Conservation (phyloP, 495 filamentous ascomycete species). For the Penicillium crystallinum region DNA sequence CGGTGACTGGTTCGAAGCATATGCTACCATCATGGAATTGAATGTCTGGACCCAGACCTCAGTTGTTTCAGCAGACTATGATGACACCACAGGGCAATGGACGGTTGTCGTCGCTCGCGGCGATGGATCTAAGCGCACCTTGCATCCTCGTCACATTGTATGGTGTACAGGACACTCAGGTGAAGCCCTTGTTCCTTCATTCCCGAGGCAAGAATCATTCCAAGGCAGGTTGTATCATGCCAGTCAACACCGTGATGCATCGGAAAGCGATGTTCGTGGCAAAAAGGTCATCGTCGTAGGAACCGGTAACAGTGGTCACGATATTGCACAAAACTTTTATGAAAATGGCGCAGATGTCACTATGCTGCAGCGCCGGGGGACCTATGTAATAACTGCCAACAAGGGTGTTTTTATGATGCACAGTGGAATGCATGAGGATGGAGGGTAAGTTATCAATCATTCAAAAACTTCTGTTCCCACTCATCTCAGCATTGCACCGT, state of each 20-base stretch:
- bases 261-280: slow-evolving; percentile 35
- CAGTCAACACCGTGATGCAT: slow-evolving; percentile 37
- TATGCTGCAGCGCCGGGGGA: slow-evolving; percentile 72
- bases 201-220: slow-evolving; percentile 41
- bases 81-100: slow-evolving; percentile 53
- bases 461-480: neutral
- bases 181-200: slow-evolving; percentile 41
- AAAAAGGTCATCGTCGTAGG: slow-evolving; percentile 77
- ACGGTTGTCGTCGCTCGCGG: slow-evolving; percentile 50
- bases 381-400: slow-evolving; percentile 63
- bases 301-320: slow-evolving; percentile 76
- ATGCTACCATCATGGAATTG: slow-evolving; percentile 66
- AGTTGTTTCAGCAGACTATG: slow-evolving; percentile 48
- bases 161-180: slow-evolving; percentile 50
- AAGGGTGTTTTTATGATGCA: slow-evolving; percentile 54
- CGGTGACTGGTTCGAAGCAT: slow-evolving; percentile 70
- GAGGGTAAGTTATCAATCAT: slow-evolving; percentile 24
- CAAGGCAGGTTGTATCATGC: slow-evolving; percentile 46
- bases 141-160: slow-evolving; percentile 44
- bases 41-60: slow-evolving; percentile 64
- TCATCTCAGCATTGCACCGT: neutral
- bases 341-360: slow-evolving; percentile 72
- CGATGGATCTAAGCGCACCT: slow-evolving; percentile 32
- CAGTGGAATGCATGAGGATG: slow-evolving; percentile 57
- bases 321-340: slow-evolving; percentile 78